Base-by-base conservation (phyloP, 164 flowering plant species). In the Piper longum region DNA sequence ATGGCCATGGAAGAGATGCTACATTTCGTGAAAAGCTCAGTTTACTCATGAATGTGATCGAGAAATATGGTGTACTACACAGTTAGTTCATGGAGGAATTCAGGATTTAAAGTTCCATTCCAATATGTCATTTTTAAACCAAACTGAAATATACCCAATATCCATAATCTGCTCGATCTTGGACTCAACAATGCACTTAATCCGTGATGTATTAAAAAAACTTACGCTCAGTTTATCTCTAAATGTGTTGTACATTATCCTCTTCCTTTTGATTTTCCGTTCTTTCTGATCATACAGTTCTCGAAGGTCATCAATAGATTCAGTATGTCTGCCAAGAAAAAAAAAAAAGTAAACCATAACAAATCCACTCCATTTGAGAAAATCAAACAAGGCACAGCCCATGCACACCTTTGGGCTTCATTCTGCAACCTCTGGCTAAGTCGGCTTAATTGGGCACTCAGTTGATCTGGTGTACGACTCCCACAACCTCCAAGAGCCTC, bases 281-380 rank as follows among this genome's bases (percentile, higher is more conserved):
- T 84, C 75, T 67, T 87, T 93, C 66, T 78, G 75, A 71, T 84
- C 80, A 67, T 72, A 80, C 64, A 74, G 5, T 72, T 67, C 73
- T 64, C 89, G 76, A 41, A 93, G 86, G 66, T 93, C 99, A 59
- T 90, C 97, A 70, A 93, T 85, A 48, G 99, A 81, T 57, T 90
- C 99, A 39, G 82, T 60, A 78, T 63, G 79, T 67, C 99, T 90
- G 86, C 78, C 74, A 57, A 54, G 57, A 17, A 36, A 45, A 16
- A 3, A 14, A 45, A 45, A 48, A 5, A 2, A 9, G 3, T 9
- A 48, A 48, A 48, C 52, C 9, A 9, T 48, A 2, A 48, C 9
- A 48, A 12, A 12, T 48, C 11, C 14, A 9, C 52, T 13, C 7
- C 14, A 2, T 9, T 48, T 8, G 14, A 8, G 3, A 12, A 64